Evolutionary conservation across 2,329 filamentous ascomycete species (phyloP).

Genomic region (Arthrobotrys sphaeroides): DNA sequence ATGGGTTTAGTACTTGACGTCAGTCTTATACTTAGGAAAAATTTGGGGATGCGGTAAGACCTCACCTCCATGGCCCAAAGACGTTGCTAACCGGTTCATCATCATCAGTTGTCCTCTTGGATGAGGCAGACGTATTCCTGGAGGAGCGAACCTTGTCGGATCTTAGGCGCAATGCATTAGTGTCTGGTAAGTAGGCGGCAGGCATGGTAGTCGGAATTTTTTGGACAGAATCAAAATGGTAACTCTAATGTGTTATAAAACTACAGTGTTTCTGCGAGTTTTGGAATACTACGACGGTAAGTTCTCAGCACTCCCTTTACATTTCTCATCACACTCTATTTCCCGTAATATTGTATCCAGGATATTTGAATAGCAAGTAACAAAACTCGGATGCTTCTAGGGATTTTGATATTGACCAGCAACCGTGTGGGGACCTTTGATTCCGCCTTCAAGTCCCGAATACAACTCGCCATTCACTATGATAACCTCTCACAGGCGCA

Average conservation of each 20-base stretch:
- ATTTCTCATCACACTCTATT: neutral
- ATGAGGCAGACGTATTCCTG: conserved; percentile 64
- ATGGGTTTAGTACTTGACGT: conserved; percentile 58
- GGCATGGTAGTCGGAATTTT: no score
- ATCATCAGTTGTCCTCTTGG: conserved; percentile 64
- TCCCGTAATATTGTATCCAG: neutral
- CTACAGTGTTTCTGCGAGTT: conserved; percentile 60
- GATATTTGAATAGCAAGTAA: neutral
- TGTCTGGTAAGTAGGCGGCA: conserved; percentile 64
- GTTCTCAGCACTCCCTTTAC: neutral
- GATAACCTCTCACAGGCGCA: neutral
- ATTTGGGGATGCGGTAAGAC: conserved; percentile 60
- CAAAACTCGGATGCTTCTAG: no score
- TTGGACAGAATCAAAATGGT: no score
- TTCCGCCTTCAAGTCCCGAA: conserved; percentile 57
- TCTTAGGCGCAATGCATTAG: conserved; percentile 64
- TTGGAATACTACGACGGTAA: conserved; percentile 60
- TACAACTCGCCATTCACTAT: conserved; percentile 56
- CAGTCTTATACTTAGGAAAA: conserved; percentile 60
- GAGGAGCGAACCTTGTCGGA: conserved; percentile 59
- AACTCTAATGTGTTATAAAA: conserved; percentile 58
- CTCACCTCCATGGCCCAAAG: no score
- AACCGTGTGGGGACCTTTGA: conserved; percentile 59
- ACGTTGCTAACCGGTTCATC: neutral
- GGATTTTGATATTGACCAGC: conserved; percentile 61